Evolutionary conservation across 495 filamentous ascomycete genomes (phyloP).

Genomic region (Talaromyces liani): DNA sequence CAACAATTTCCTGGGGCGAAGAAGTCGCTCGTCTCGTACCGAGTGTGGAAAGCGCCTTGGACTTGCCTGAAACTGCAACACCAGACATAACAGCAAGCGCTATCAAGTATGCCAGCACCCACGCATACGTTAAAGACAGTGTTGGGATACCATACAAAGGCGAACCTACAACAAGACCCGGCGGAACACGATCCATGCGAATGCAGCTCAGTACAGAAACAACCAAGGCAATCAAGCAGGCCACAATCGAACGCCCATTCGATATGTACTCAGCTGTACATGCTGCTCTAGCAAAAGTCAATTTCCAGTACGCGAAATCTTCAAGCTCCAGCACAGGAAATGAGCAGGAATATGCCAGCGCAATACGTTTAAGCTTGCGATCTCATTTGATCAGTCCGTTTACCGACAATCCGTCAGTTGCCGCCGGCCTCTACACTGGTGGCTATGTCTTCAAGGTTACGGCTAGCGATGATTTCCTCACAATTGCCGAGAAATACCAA

Average conservation of each 20-base stretch:
- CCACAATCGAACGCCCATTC: constrained; percentile 13
- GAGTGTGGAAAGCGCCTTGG: constrained; percentile 18
- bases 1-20: constrained; percentile 18
- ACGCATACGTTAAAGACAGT: constrained; percentile 10
- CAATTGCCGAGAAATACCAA: constrained; percentile 20
- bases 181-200: constrained; percentile 13
- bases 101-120: constrained; percentile 10
- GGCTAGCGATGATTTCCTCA: constrained; percentile 13
- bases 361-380: constrained; percentile 20
- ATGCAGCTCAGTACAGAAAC: constrained; percentile 9
- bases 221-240: constrained; percentile 11
- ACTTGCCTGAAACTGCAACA: constrained; percentile 9
- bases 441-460: constrained; percentile 18
- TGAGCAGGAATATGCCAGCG: constrained; percentile 23
- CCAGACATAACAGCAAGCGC: constrained; percentile 10
- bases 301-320: constrained; percentile 12
- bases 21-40: constrained; percentile 20
- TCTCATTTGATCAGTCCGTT: constrained; percentile 4
- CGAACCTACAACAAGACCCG: constrained; percentile 12
- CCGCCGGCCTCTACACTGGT: constrained; percentile 13
- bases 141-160: constrained; percentile 17
- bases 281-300: constrained; percentile 18
- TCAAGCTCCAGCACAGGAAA: neutral
- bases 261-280: constrained; percentile 19
- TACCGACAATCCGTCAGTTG: neutral